Evolutionary conservation across 2,329 filamentous ascomycete genomes (phyloP), one percentile per base, ranked within the genome.

Genomic region (Dactylellina sp.): DNA sequence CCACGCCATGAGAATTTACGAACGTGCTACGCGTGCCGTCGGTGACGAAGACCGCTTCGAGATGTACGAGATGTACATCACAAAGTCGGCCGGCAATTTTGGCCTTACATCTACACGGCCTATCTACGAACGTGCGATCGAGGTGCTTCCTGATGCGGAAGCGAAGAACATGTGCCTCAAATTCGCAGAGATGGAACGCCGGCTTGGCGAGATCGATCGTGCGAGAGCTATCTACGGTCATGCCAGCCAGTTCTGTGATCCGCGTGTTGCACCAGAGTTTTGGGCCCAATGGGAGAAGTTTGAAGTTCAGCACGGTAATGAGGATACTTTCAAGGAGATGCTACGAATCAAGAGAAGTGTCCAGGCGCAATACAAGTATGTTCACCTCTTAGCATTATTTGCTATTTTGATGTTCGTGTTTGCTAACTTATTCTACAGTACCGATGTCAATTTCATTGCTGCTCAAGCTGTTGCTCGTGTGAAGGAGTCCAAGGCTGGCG

Each of bases 21-120:
- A 99, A 83, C 90, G 95, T 70, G 95, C 95, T 6, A 99, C 95
- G 3, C 89, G 95, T 32, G 93, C 94, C 11, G 96, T 99, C 2
- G 90, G 92, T 12, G 95, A 99, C 79, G 94, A 97, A 79, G 94
- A 99, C 81, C 87, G 93, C 59, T 89, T 93, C 72, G 93, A 97
- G 79, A 97, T 99, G 93, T 99, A 97, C 84, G 95, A 97, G 81
- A 97, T 98, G 80, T 99, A 99, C 84, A 97, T 99, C 80, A 98
- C 94, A 70, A 98, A 99, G 81, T 97, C 93, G 0, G 95, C 95
- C 0, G 96, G 93, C 18, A 99, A 99, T 82, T 99, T 99, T 79
- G 95, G 96, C 32, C 87, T 99, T 57, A 93, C 95, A 0, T 98
- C 95, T 0, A 97, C 95, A 1, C 85, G 95, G 57, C 90, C 92